Percentiles rank a stretch among this genome's conserved stretches.
Evolutionary conservation across 2,329 filamentous ascomycete species (phyloP).

Genomic region (Botrytis fragariae): DNA sequence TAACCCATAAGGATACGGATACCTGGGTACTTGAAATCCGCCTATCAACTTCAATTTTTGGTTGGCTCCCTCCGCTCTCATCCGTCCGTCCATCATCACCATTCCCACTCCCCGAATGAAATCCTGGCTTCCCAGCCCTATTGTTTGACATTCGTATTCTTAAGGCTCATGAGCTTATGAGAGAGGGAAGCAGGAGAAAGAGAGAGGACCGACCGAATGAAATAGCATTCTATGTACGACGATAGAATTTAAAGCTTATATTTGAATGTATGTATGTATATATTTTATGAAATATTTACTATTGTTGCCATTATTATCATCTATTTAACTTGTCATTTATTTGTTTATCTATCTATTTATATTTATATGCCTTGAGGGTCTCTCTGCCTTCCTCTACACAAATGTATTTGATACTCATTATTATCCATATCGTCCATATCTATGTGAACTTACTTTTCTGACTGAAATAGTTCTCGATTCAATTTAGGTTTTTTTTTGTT

Average conservation of each 20-base stretch:
- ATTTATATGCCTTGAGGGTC: neutral
- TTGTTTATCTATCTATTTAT: too few species aligned
- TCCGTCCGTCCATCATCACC: neutral
- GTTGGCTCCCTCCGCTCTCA: neutral
- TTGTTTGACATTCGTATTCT: constrained; percentile 4
- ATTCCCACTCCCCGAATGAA: constrained; percentile 4
- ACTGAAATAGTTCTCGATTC: neutral
- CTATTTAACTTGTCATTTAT: neutral
- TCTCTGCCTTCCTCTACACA: neutral
- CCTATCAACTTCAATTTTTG: neutral
- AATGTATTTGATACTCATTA: neutral
- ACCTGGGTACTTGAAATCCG: neutral
- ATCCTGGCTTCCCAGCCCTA: constrained; percentile 14
- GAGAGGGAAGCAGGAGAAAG: neutral
- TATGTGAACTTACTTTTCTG: constrained; percentile 11
- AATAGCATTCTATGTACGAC: neutral
- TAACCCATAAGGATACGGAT: constrained; percentile 3
- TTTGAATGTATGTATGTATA: neutral
- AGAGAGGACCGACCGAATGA: neutral
- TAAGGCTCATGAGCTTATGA: constrained; percentile 8
- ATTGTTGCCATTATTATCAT: neutral
- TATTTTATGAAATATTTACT: constrained; percentile 3
- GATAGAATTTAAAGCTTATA: neutral
- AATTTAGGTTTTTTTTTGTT: constrained; percentile 3
- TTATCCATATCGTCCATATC: neutral